Base-by-base conservation (phyloP, 2,329 filamentous ascomycete species). In the Neonectria coccinea region DNA sequence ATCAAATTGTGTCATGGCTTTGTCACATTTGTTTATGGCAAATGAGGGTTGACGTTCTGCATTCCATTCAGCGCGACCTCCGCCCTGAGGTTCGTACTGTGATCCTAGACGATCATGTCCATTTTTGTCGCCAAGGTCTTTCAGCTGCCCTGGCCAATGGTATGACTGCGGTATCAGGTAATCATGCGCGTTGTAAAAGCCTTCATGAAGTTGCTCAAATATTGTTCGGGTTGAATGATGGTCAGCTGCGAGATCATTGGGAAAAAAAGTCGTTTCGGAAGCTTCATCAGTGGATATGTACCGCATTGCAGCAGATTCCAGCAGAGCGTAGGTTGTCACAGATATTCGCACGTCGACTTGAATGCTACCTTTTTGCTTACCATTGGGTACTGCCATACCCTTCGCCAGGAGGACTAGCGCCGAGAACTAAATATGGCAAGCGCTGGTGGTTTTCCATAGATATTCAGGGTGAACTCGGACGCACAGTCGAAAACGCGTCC, bases 371-470 rank as follows among this genome's bases (percentile, higher is more conserved):
- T 3, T 62, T 57, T 57, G 41, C 47, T 48, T 48, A 57, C 4
- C 54, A 62, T 10, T 62, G 29, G 53, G 54, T 62, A 22, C 57
- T 62, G 25, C 59, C 47, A 57, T 62, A 62, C 14, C 59, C 59
- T 53, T 10, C 59, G 41, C 54, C 45, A 9, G 39, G 54, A 52
- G 45, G 48, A 3, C 54, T 62, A 51, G 60, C 60, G 6, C 54
- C 60, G 8, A 62, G 47, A 47, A 52, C 53, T n/a, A 62, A 58
- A 33, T 16, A 57, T 53, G 47, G 60, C 3, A 62, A 58, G 53
- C 54, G 60, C 39, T 54, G 47, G 47, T 62, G 54, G 60, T 58
- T 62, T 58, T 62, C 60, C 16, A 62, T 62, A 52, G 53, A 62
- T 53, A 58, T 58, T n/a, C n/a, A n/a, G n/a, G n/a, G n/a, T n/a